Percentiles rank a stretch among this genome's conserved stretches.
phyloP scores from a whole-genome alignment of 1,284 basidiomycete species.

The Boletus coffeatus region DNA sequence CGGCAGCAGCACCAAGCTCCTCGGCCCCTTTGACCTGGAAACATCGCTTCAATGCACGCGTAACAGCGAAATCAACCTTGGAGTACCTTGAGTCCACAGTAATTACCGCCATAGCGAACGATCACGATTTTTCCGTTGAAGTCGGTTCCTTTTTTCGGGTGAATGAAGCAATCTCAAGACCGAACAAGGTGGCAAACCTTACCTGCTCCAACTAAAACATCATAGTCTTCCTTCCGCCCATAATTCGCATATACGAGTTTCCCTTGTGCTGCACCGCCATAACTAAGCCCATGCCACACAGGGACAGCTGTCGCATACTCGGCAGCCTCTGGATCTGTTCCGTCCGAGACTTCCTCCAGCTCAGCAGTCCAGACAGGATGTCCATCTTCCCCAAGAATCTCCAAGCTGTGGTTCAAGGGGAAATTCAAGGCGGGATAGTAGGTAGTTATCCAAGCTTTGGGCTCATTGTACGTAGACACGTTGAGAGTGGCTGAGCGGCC shows the following conservation, averaged over 20 bases:
- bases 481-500: conserved; percentile 44
- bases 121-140: conserved; percentile 64
- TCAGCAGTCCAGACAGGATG: conserved; percentile 47
- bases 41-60: neutral
- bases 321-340: conserved; percentile 42
- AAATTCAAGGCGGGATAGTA: conserved; percentile 69
- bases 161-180: neutral
- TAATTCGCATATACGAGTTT: conserved; percentile 64
- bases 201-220: conserved; percentile 22
- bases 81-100: conserved; percentile 63
- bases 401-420: conserved; percentile 45
- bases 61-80: neutral
- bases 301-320: conserved; percentile 38
- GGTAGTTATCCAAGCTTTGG: conserved; percentile 51
- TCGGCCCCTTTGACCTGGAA: conserved; percentile 57
- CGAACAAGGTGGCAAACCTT: neutral
- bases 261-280: conserved; percentile 46
- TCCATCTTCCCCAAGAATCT: conserved; percentile 43
- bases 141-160: conserved; percentile 25
- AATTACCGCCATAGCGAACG: conserved; percentile 62
- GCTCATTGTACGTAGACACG: conserved; percentile 35
- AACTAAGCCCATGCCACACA: conserved; percentile 49
- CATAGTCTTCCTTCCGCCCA: conserved; percentile 48
- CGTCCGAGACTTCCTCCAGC: conserved; percentile 44
- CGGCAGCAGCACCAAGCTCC: conserved; percentile 60